These are phyloP conservation scores for Blastocladiella britannica DNA, from an alignment of 192 early-diverging fungal genomes.

Conservation along the genomic window DNA sequence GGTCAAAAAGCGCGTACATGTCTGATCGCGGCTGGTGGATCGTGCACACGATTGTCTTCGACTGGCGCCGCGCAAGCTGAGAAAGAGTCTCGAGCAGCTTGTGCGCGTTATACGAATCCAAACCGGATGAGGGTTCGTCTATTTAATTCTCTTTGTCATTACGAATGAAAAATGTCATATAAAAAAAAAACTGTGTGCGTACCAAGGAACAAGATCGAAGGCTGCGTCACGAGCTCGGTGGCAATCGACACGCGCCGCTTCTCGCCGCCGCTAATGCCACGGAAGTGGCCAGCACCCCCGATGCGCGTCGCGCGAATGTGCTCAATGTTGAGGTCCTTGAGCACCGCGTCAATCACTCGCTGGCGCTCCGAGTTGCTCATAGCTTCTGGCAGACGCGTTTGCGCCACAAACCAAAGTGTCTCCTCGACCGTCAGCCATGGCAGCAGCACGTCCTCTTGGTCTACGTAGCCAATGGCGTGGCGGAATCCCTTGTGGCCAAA, in stretches of 20 bases:
- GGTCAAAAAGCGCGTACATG: conserved; percentile 33
- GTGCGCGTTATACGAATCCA: conserved; percentile 81
- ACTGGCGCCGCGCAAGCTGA: conserved; percentile 42
- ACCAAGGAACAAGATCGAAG: conserved; percentile 28
- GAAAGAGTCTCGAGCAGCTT: conserved; percentile 81
- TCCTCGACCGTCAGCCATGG: conserved; percentile 75
- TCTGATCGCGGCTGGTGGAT: conserved; percentile 26
- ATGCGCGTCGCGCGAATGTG: conserved; percentile 2
- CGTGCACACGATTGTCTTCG: conserved; percentile 12
- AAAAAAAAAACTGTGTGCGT: conserved; percentile 4
- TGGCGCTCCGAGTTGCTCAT: conserved; percentile 27
- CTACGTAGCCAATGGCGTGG: conserved; percentile 25
- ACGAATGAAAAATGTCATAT: not conserved
- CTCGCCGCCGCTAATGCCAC: conserved; percentile 47
- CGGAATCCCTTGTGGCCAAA: conserved; percentile 25
- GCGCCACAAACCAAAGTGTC: conserved; percentile 68
- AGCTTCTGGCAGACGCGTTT: conserved; percentile 50
- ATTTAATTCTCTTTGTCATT: conserved; percentile 2
- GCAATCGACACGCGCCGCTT: conserved; percentile 40
- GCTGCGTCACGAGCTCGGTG: conserved; percentile 34
- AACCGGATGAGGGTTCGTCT: conserved; percentile 66
- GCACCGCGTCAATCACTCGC: conserved; percentile 22
- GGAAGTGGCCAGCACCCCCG: conserved; percentile 32
- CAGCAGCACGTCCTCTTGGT: conserved; percentile 36
- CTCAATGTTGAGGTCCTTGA: not conserved